Conservation (phyloP, 208 protist species). For the Trichomonas vaginalis region DNA sequence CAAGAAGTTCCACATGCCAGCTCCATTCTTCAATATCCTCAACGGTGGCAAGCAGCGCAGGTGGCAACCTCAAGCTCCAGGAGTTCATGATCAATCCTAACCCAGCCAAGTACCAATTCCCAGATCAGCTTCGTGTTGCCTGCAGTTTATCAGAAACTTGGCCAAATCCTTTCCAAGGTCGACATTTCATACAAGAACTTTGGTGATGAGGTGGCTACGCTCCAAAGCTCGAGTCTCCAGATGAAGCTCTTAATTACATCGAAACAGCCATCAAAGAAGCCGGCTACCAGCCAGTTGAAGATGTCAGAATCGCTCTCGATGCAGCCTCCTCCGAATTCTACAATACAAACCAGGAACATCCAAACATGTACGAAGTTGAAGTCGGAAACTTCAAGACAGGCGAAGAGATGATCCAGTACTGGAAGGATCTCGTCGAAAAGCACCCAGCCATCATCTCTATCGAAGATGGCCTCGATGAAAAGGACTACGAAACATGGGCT, state of each 20-base stretch:
- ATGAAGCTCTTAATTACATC: conserved; percentile 38
- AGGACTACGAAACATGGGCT: conserved; percentile 51
- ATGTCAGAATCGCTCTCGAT: conserved; percentile 94
- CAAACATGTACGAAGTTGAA: conserved; percentile 58
- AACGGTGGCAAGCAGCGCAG: conserved; percentile 23
- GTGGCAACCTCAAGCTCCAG: conserved; percentile 14
- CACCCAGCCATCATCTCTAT: conserved; percentile 66
- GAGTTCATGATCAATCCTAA: conserved; percentile 80
- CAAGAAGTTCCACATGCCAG: not conserved
- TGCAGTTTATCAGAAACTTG: conserved; percentile 93
- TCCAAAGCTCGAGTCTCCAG: conserved; percentile 51
- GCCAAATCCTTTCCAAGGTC: conserved; percentile 74
- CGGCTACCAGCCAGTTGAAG: conserved; percentile 56
- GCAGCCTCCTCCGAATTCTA: conserved; percentile 93
- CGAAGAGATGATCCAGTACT: conserved; percentile 28
- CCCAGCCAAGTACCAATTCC: conserved; percentile 68
- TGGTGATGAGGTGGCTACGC: conserved; percentile 90
- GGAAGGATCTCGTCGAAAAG: conserved; percentile 18
- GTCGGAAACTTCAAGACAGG: conserved; percentile 10
- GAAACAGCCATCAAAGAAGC: conserved; percentile 79
- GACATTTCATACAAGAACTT: conserved; percentile 70
- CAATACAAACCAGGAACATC: conserved; percentile 67
- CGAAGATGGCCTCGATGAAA: conserved; percentile 96
- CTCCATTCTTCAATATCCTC: conserved; percentile 21
- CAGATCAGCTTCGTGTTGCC: conserved; percentile 35